Conservation (phyloP, 2,329 filamentous ascomycete genomes). For the Diaporthe citrichinensis region DNA sequence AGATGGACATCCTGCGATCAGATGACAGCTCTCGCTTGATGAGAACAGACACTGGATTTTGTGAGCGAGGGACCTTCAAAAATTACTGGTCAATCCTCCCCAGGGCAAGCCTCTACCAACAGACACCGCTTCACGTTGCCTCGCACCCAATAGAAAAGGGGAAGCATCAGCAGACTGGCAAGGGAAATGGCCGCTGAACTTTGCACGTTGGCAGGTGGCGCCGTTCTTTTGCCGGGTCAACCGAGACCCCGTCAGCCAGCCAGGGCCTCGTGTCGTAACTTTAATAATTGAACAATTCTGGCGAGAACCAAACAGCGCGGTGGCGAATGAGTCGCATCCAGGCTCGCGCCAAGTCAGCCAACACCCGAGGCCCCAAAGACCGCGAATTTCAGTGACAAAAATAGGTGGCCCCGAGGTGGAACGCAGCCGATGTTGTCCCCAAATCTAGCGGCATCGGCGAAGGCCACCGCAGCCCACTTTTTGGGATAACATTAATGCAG, state of each 20-base stretch:
- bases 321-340: slow-evolving; percentile 30
- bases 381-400: slow-evolving; percentile 8
- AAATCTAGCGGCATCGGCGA: slow-evolving; percentile 1
- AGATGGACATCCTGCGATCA: slow-evolving; percentile 16
- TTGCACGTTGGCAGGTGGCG: slow-evolving; percentile 2
- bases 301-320: slow-evolving; percentile 1
- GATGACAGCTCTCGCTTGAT: slow-evolving; percentile 30
- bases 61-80: background rate
- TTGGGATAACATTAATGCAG: background rate
- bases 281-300: slow-evolving; percentile 30
- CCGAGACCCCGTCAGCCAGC: slow-evolving; percentile 24
- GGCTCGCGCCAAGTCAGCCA: slow-evolving; percentile 9
- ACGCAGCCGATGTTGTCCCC: background rate
- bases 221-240: slow-evolving; percentile 16
- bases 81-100: background rate
- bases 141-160: background rate
- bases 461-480: slow-evolving; percentile 10
- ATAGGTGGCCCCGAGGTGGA: slow-evolving; percentile 1
- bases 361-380: background rate
- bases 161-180: background rate
- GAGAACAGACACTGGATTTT: slow-evolving; percentile 20
- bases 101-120: background rate
- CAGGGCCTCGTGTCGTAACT: slow-evolving; percentile 27
- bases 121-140: background rate
- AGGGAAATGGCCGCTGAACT: background rate